Conservation (phyloP, 1,284 basidiomycete species). For the Stereum hirsutum region DNA sequence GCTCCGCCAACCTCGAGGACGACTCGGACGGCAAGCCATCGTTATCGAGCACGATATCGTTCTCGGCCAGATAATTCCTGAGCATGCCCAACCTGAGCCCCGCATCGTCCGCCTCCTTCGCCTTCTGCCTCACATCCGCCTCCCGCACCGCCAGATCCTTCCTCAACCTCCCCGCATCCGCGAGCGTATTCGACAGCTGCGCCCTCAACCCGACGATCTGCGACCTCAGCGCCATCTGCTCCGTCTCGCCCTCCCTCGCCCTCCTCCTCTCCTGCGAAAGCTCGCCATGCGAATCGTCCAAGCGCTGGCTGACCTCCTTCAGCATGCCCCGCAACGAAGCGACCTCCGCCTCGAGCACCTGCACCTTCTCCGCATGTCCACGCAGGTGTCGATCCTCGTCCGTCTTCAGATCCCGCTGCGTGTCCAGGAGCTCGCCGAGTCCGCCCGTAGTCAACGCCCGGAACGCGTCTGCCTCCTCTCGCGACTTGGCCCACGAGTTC, state of each 20-base stretch:
- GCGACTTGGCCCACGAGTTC: constrained; percentile 79
- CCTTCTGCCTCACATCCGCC: constrained; percentile 54
- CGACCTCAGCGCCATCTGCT: constrained; percentile 61
- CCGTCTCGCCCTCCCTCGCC: constrained; percentile 59
- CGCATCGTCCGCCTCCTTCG: constrained; percentile 64
- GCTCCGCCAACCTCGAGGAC: constrained; percentile 43
- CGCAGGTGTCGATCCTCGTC: constrained; percentile 71
- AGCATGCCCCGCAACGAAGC: constrained; percentile 69
- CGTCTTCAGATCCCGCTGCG: constrained; percentile 69
- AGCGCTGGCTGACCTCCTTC: constrained; percentile 64
- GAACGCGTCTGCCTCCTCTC: constrained; percentile 85
- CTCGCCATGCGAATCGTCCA: constrained; percentile 62
- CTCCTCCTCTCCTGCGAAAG: constrained; percentile 65
- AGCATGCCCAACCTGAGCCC: constrained; percentile 76
- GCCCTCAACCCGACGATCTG: constrained; percentile 75
- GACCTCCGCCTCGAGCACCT: constrained; percentile 73
- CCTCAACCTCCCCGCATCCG: constrained; percentile 66
- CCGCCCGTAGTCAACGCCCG: constrained; percentile 76
- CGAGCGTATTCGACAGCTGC: constrained; percentile 66
- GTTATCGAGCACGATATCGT: constrained; percentile 73
- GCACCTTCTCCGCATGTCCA: constrained; percentile 73
- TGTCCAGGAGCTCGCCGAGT: constrained; percentile 78
- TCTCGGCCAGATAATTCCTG: constrained; percentile 83
- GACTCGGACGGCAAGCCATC: constrained; percentile 40
- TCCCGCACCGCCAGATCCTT: constrained; percentile 69